Evolutionary conservation across 495 filamentous ascomycete species (phyloP).

Genomic region (Tuber calosporum): DNA sequence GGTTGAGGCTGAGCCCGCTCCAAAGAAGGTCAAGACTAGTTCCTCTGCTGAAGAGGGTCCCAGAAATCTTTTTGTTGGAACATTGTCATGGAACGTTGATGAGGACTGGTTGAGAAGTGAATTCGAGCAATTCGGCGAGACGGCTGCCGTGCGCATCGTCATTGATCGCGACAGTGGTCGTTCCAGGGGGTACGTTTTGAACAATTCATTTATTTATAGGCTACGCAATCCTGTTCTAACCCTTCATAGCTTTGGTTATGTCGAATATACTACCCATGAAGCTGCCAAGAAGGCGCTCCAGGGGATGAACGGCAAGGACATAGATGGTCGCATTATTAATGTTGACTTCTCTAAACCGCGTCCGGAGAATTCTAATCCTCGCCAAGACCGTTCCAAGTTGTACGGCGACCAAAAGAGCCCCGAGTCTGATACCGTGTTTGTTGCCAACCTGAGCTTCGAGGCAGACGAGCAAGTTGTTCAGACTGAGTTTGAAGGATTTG

Average conservation of each 20-base stretch:
- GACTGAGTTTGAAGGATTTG: conserved; percentile 66
- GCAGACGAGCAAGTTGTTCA: conserved; percentile 67
- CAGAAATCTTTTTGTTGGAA: conserved; percentile 82
- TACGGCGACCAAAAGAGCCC: conserved; percentile 73
- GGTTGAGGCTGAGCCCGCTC: conserved; percentile 50
- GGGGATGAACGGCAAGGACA: conserved; percentile 67
- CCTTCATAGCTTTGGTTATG: conserved; percentile 72
- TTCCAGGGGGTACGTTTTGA: conserved; percentile 64
- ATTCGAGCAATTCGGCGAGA: conserved; percentile 75
- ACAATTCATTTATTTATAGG: background rate
- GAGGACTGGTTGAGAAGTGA: conserved; percentile 82
- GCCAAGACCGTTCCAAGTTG: conserved; percentile 60
- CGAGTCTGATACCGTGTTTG: conserved; percentile 78
- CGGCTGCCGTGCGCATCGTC: conserved; percentile 69
- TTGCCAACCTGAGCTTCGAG: conserved; percentile 86
- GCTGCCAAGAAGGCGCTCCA: conserved; percentile 69
- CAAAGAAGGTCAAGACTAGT: conserved; percentile 82
- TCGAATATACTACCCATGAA: conserved; percentile 69
- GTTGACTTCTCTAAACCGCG: conserved; percentile 80
- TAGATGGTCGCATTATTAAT: conserved; percentile 81
- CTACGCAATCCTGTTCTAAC: conserved; percentile 37
- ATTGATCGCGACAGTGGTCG: conserved; percentile 73
- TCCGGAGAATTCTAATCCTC: conserved; percentile 49
- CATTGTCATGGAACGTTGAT: conserved; percentile 90
- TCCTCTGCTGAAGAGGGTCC: conserved; percentile 50